Base-by-base conservation (phyloP, 2,329 filamentous ascomycete genomes). In the Aspergillus tubingensis region DNA sequence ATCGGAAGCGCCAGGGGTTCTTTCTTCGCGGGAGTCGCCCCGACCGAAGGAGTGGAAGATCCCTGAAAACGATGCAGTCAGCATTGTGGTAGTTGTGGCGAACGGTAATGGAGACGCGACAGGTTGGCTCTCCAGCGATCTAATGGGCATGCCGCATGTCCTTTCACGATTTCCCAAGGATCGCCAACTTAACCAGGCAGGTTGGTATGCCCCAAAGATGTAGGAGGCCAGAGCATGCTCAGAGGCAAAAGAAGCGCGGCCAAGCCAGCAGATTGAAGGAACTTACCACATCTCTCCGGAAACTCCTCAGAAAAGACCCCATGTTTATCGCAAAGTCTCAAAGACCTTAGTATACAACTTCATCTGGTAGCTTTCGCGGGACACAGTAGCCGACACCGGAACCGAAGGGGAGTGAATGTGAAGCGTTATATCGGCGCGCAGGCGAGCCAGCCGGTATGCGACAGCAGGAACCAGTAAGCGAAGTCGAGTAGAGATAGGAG, bases 1-100 rank as follows among this genome's bases (percentile, higher is more conserved):
- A 82, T 80, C 66, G 82, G 80, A 36, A 81, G 82, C 67, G 82
- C 80, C 72, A 84, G 82, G 61, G 81, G 78, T 67, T 88, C 86
- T 71, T 86, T 87, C 78, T 87, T 88, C 59, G 80, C 72, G 39
- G 84, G 79, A 47, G 79, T 73, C 63, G 76, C 73, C 66, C 75
- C 77, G 59, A 78, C 72, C 44, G 79, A 74, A 69, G 82, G 80
- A 69, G 75, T 80, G 62, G 78, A 74, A 57, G 82, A 77, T 67
- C 76, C 78, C 82, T 85, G 69, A 47, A 58, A 23, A 65, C 44
- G 44, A 15, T 51, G 38, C 13, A 17, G 64, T 72, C 59, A 72
- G 68, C 62, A 58, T 62, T 43, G 21, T 36, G 25, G 11, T 51
- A 8, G 11, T 49, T 43, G 13, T 23, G 52, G 48, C 7, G 36